Conservation (phyloP, 768 basidiomycete species). For the Tricholoma flavovirens region DNA sequence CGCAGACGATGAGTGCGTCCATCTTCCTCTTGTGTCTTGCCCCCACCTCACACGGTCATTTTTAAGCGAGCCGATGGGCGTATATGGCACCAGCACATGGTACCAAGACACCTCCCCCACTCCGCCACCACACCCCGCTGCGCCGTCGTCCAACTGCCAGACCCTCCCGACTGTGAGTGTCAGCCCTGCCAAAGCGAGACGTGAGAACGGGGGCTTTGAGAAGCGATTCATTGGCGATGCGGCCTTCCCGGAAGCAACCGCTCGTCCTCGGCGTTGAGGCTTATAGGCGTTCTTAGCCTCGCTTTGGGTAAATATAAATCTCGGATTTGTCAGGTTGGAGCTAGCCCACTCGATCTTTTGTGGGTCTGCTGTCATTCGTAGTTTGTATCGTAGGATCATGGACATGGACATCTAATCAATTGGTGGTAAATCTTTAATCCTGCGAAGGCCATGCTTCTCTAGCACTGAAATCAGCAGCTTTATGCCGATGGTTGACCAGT, state of each 20-base stretch:
- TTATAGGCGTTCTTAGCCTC: neutral
- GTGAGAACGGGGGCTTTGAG: conserved; percentile 9
- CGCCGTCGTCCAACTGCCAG: conserved; percentile 61
- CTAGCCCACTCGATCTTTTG: neutral
- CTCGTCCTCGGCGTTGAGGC: neutral
- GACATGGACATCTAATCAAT: neutral
- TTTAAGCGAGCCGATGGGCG: conserved; percentile 55
- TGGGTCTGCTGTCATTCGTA: neutral
- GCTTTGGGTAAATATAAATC: neutral
- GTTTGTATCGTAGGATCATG: neutral
- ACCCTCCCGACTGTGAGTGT: conserved; percentile 29
- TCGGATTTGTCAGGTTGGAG: too few relatives aligned
- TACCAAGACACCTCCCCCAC: conserved; percentile 55
- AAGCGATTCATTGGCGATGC: neutral
- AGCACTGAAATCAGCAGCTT: neutral
- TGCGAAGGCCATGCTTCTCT: too few relatives aligned
- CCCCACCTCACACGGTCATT: neutral
- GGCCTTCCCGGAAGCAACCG: neutral
- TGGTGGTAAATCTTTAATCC: too few relatives aligned
- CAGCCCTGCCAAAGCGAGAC: conserved; percentile 20
- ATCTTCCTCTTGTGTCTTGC: neutral
- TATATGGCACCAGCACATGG: conserved; percentile 69
- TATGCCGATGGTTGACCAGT: neutral
- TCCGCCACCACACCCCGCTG: conserved; percentile 52
- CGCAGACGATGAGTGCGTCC: conserved; percentile 45